Evolutionary conservation across 805 yeast genomes (phyloP), one percentile per base, ranked within the genome.

Genomic region (Ogataea trehaloabstinens): DNA sequence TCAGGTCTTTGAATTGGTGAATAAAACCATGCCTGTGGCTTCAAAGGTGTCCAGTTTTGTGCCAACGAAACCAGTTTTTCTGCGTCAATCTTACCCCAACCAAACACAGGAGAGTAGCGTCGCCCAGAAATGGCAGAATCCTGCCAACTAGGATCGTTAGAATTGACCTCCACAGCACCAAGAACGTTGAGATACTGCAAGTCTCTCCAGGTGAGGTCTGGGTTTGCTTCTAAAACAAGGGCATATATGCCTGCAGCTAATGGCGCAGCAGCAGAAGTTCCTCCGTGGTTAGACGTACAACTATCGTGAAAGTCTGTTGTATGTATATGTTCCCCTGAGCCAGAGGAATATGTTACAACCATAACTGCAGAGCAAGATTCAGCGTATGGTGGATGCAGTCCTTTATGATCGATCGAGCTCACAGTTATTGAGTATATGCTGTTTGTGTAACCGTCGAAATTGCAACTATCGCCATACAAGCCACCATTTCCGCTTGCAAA

Each of bases 261-360:
- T 0, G 99, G 99, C 0, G 99, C 99, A 12, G 99, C 97, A 0
- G 99, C 99, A 17, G 98, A 91, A 0, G 99, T 93, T 16, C 99
- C 99, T 8, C 97, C 96, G 61, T 93, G 99, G 19, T 51, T 61
- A 27, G 72, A 72, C 2, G 95, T 68, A 61, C 99, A 93, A 49
- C 67, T 62, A 5, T 74, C 73, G 35, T 80, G 70, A 30, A 86
- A 73, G 58, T 86, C 95, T 2, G 96, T 85, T 5, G 98, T 85
- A 56, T 85, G 90, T 41, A 93, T 91, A 55, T 79, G 84, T 56
- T 87, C 95, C 24, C 86, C 85, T 3, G 90, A 80, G 1, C 97
- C 97, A 2, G 96, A 86, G 3, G 95, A 82, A 56, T 89, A 93
- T 0, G 98, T 89, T 2, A 87, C 95, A 13, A 84, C 95, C 79